Conservation (phyloP, 768 basidiomycete genomes). For the Rhizopogon vesiculosus region DNA sequence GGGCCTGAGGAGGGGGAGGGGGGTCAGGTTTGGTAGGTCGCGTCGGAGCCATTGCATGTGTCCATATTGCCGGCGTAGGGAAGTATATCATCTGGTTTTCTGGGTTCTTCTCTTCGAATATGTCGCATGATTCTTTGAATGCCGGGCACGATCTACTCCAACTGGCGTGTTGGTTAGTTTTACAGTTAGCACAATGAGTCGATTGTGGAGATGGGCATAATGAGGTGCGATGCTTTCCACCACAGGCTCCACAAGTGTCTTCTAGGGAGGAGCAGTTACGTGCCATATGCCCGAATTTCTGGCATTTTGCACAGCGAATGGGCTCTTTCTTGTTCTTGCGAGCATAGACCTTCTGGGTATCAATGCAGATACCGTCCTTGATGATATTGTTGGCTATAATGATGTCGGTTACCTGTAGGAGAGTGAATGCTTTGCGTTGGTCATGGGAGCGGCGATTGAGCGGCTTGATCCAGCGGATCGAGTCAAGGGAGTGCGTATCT, state of each 20-base stretch:
- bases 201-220: background rate
- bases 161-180: slow-evolving; percentile 3
- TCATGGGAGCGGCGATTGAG: background rate
- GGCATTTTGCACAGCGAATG: background rate
- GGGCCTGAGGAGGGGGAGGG: too few relatives aligned
- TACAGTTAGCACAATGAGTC: background rate
- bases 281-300: slow-evolving; percentile 3
- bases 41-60: background rate
- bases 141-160: slow-evolving; percentile 5
- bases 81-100: slow-evolving; percentile 13
- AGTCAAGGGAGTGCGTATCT: background rate
- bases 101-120: background rate
- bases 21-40: too few relatives aligned
- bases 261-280: background rate
- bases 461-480: slow-evolving; percentile 24
- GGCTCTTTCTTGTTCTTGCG: slow-evolving; percentile 9
- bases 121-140: background rate
- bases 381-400: slow-evolving; percentile 22
- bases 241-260: slow-evolving; percentile 3
- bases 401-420: slow-evolving; percentile 14
- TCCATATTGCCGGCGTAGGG: slow-evolving; percentile 10
- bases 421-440: slow-evolving; percentile 20
- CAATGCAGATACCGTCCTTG: slow-evolving; percentile 13
- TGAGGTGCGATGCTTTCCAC: background rate
- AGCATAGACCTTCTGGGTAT: slow-evolving; percentile 8